Evolutionary conservation across 1,284 basidiomycete genomes (phyloP).

Genomic region (Erythrobasidium hasegawianum): DNA sequence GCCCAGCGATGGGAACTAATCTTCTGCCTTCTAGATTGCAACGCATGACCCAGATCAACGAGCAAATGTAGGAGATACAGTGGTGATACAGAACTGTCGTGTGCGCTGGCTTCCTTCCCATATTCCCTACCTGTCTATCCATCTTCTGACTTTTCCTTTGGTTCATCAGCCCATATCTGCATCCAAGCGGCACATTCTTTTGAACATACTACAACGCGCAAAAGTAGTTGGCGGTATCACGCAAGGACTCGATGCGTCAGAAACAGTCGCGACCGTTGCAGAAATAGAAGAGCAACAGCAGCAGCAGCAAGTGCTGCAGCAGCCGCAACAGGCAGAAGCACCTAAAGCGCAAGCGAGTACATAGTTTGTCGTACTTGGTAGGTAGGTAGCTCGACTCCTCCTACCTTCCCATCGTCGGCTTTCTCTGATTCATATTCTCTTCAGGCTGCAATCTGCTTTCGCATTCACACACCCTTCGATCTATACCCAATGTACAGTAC

Average conservation of each 20-base stretch:
- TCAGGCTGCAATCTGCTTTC: no score
- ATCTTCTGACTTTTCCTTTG: background rate
- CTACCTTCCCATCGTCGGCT: no score
- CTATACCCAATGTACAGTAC: no score
- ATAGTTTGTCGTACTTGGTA: no score
- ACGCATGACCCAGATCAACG: conserved; percentile 29
- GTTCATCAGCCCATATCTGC: conserved; percentile 20
- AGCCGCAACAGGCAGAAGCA: no score
- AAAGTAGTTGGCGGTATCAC: conserved; percentile 17
- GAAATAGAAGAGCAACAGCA: conserved; percentile 12
- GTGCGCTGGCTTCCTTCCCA: background rate
- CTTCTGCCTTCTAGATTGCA: conserved; percentile 7
- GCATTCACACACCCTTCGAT: no score
- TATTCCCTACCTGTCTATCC: background rate
- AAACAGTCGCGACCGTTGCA: conserved; percentile 20
- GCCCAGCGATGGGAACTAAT: background rate
- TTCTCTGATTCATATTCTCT: no score
- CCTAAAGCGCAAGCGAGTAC: no score
- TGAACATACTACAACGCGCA: conserved; percentile 22
- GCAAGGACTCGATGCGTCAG: conserved; percentile 15
- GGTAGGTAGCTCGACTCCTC: no score
- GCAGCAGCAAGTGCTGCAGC: no score
- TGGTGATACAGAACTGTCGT: conserved; percentile 27
- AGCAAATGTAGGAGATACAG: conserved; percentile 24
- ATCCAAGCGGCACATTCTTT: conserved; percentile 23